A percentile compares a stretch with the other conserved stretches of the same genome.
Conservation (phyloP, 495 filamentous ascomycete genomes). For the Neurospora sublineolata region DNA sequence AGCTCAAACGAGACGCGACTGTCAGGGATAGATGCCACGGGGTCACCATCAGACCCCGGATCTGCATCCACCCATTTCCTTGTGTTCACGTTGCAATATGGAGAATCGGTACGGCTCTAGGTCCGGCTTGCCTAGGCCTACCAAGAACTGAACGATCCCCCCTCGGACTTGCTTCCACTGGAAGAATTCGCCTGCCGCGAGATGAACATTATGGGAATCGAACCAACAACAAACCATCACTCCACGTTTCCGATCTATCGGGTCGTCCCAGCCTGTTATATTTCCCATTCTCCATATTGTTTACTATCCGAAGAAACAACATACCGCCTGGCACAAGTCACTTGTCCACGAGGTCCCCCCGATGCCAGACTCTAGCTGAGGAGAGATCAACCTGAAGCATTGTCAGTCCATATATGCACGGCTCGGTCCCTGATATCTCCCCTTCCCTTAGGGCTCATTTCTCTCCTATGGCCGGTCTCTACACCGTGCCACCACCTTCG, state of each 20-base stretch:
- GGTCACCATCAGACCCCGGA: neutral
- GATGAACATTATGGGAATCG: neutral
- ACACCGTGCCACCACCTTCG: neutral
- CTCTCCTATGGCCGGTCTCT: neutral
- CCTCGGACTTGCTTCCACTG: neutral
- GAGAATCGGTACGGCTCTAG: neutral
- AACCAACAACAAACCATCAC: neutral
- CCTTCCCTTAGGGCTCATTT: neutral
- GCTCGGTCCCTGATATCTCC: neutral
- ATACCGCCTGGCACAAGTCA: neutral
- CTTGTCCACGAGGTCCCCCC: neutral
- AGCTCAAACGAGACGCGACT: neutral
- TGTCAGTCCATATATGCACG: neutral
- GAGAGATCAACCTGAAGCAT: neutral
- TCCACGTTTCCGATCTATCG: neutral
- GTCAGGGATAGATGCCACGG: neutral
- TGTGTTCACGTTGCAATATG: neutral
- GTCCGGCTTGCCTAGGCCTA: neutral
- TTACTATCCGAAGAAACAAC: neutral
- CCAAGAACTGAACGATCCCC: neutral
- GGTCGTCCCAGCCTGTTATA: neutral
- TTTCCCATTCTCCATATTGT: neutral
- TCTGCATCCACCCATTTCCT: neutral
- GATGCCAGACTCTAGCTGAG: neutral
- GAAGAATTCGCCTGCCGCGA: neutral